These are phyloP conservation scores for Chlamydomonas applanata DNA, from an alignment of 139 green algal species.

Conservation along the genomic window DNA sequence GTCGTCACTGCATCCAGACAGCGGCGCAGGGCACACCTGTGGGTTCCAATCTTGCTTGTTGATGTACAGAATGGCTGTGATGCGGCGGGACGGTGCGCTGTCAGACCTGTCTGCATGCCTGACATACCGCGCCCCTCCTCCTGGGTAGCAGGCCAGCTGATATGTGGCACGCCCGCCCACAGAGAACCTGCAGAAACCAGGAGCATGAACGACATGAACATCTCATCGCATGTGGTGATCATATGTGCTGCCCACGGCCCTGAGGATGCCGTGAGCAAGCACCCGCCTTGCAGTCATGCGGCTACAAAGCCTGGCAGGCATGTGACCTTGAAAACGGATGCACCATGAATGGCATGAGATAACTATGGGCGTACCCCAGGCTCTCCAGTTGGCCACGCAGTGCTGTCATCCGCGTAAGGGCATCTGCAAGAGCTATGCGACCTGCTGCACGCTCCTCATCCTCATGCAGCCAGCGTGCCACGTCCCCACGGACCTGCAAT, in stretches of 20 bases:
- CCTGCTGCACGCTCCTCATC: constrained; percentile 23
- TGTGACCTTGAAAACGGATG: neutral
- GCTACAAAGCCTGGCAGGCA: neutral
- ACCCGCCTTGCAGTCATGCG: neutral
- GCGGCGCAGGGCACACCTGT: too few species aligned
- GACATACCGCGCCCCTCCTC: constrained; percentile 62
- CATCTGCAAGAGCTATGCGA: constrained; percentile 15
- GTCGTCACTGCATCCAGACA: too few species aligned
- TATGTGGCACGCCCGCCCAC: constrained; percentile 53
- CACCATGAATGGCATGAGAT: too few species aligned
- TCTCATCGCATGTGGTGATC: neutral
- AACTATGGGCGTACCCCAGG: too few species aligned
- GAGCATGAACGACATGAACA: neutral
- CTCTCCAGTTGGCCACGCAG: neutral
- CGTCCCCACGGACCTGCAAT: constrained; percentile 32
- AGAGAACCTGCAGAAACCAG: constrained; percentile 34
- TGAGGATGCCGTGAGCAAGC: neutral
- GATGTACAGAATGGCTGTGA: constrained; percentile 74
- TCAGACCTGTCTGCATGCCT: constrained; percentile 58
- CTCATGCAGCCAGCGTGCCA: constrained; percentile 38
- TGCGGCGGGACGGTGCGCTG: constrained; percentile 32
- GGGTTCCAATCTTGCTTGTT: constrained; percentile 57
- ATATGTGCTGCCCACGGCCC: neutral
- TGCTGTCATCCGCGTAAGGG: neutral
- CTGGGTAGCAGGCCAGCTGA: constrained; percentile 73